Base-by-base conservation (phyloP, 768 basidiomycete genomes). In the Mycena latifolia region DNA sequence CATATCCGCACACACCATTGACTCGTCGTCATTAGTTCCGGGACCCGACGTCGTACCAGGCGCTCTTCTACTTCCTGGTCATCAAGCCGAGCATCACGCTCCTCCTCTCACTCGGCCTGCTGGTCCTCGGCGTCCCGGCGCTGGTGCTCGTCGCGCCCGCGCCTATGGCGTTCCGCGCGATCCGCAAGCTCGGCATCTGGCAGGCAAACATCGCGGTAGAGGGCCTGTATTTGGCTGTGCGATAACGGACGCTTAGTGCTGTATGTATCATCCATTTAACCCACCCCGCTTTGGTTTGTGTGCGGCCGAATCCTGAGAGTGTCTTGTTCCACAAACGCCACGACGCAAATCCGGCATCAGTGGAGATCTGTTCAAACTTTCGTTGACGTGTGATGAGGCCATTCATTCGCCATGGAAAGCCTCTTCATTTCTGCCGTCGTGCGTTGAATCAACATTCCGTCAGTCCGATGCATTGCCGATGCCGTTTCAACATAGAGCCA, bases 61-160 rank as follows among this genome's bases (percentile, higher is more conserved):
- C 93, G 0, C 83, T 95, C 4, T 94, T 95, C 82, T 94, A 95
- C 75, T 95, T 95, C 79, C 85, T 95, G 65, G 91, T 94, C 54
- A 89, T 95, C 81, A 95, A 95, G 75, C 92, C 93, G 3, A 84
- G 87, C 31, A 91, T 94, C 75, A 93, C 92, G 1, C 77, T 95
- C 28, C 79, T 91, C 20, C 79, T 94, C 37, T 84, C 86, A 7
- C 74, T 92, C 17, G 69, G 79, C 24, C 74, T 92, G 54, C 41
- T 92, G 18, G 77, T 86, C 17, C 65, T 92, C 61, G 85, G 89
- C 25, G 78, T 92, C 0, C 83, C 91, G 2, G 78, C 85, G 20
- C 77, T 92, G 14, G 76, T 84, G 29, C 80, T 93, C 3, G 75
- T 94, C 8, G 61, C 91, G 20, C 91, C 93, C 12, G 89, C 89